A percentile compares a stretch with the other conserved stretches of the same genome.
Evolutionary conservation across 345 rosid genomes (phyloP).

Genomic region (Camelina sativa): DNA sequence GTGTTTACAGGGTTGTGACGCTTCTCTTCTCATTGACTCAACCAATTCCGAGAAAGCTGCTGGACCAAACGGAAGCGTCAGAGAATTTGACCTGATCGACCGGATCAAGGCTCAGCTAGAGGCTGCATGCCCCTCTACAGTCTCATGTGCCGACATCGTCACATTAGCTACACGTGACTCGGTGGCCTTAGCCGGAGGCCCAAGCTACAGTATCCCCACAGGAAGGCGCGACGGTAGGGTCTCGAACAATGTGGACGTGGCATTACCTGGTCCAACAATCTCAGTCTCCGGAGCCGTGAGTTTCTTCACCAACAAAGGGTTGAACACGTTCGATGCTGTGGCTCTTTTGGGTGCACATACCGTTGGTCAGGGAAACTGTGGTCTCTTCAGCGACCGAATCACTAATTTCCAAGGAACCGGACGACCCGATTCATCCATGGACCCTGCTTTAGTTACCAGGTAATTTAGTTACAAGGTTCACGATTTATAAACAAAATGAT

Average conservation of each 20-base stretch:
- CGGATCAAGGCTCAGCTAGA: slow-evolving; percentile 62
- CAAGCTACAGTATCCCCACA: slow-evolving; percentile 56
- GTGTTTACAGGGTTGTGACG: slow-evolving; percentile 70
- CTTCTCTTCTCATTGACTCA: slow-evolving; percentile 72
- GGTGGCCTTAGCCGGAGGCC: slow-evolving; percentile 43
- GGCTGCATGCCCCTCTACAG: slow-evolving; percentile 57
- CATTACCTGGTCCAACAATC: slow-evolving; percentile 54
- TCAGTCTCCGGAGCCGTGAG: slow-evolving; percentile 54
- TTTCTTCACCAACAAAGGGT: slow-evolving; percentile 46
- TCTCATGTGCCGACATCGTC: slow-evolving; percentile 72
- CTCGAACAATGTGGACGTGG: slow-evolving; percentile 49
- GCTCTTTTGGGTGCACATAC: slow-evolving; percentile 72
- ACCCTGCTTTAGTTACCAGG: slow-evolving; percentile 42
- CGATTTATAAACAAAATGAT: neutral
- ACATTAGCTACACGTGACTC: slow-evolving; percentile 47
- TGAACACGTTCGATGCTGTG: slow-evolving; percentile 52
- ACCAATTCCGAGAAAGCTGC: slow-evolving; percentile 62
- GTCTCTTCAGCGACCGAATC: slow-evolving; percentile 57
- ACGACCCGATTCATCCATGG: slow-evolving; percentile 62
- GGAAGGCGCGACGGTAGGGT: slow-evolving; percentile 67
- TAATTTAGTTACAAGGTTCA: slow-evolving; percentile 10
- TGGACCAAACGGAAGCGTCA: slow-evolving; percentile 68
- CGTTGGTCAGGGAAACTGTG: slow-evolving; percentile 59
- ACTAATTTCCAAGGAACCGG: slow-evolving; percentile 54
- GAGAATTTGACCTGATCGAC: slow-evolving; percentile 69